Percentiles rank a stretch among this genome's conserved stretches.
Evolutionary conservation across 2,329 filamentous ascomycete genomes (phyloP).

Genomic region (Paecilomyces niveus): DNA sequence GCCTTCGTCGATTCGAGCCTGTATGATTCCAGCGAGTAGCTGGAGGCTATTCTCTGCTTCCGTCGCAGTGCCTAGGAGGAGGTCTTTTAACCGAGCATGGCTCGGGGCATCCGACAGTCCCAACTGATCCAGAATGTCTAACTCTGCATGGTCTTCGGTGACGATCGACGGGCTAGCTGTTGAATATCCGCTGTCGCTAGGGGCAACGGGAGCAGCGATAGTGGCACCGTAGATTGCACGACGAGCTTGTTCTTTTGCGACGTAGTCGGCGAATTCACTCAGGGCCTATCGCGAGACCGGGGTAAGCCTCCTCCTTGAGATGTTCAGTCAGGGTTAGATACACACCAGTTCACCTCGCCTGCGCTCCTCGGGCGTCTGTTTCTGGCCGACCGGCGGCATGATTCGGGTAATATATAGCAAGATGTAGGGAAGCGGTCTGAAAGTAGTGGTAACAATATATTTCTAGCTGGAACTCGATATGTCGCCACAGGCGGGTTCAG

Average conservation of each 20-base stretch:
- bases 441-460: neutral
- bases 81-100: slow-evolving; percentile 61
- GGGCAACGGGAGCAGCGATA: slow-evolving; percentile 22
- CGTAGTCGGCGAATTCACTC: slow-evolving; percentile 95
- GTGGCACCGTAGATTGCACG: slow-evolving; percentile 31
- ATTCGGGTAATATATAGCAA: slow-evolving; percentile 4
- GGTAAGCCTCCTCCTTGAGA: slow-evolving; percentile 1
- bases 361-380: slow-evolving; percentile 67
- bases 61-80: slow-evolving; percentile 55
- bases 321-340: slow-evolving; percentile 2
- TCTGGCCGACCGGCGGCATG: slow-evolving; percentile 39
- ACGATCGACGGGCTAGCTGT: slow-evolving; percentile 26
- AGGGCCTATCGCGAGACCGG: slow-evolving; percentile 52
- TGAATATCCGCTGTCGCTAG: slow-evolving; percentile 36
- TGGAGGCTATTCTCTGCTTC: slow-evolving; percentile 53
- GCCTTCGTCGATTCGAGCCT: slow-evolving; percentile 68
- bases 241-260: slow-evolving; percentile 79
- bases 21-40: slow-evolving; percentile 59
- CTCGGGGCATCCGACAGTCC: slow-evolving; percentile 64
- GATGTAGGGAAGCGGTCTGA: neutral
- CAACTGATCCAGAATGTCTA: slow-evolving; percentile 79
- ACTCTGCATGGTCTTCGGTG: slow-evolving; percentile 71
- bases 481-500: slow-evolving; percentile 31
- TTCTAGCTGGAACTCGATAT: slow-evolving; percentile 9
- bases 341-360: slow-evolving; percentile 79